These are phyloP conservation scores for Arabidopsis lyrata DNA, from an alignment of 441 rosid genomes.

Conservation along the genomic window DNA sequence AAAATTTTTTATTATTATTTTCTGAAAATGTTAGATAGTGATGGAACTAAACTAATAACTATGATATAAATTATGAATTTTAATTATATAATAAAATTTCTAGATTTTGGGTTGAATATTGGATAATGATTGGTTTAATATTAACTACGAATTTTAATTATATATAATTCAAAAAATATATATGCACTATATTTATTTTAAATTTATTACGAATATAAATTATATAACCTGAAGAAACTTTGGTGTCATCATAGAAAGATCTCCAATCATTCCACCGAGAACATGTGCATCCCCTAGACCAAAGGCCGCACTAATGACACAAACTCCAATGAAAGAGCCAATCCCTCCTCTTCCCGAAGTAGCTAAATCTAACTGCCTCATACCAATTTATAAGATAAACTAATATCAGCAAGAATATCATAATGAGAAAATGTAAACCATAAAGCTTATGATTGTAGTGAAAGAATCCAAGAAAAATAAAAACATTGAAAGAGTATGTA, in stretches of 20 bases:
- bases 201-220: too few species aligned
- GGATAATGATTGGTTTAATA: too few species aligned
- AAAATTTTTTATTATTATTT: too few species aligned
- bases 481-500: neutral
- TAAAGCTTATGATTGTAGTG: constrained; percentile 2
- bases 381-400: neutral
- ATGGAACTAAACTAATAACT: too few species aligned
- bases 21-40: too few species aligned
- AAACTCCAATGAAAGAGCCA: constrained; percentile 60
- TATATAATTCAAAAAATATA: too few species aligned
- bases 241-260: constrained; percentile 72
- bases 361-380: constrained; percentile 61
- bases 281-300: constrained; percentile 77
- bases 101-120: too few species aligned
- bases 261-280: constrained; percentile 84
- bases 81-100: too few species aligned
- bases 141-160: too few species aligned
- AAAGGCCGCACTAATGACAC: constrained; percentile 59
- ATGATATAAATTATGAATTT: too few species aligned
- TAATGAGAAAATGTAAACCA: neutral
- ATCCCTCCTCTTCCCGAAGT: constrained; percentile 71
- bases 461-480: neutral
- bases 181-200: too few species aligned
- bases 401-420: neutral
- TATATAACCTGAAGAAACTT: constrained; percentile 80